Percentiles rank a stretch among this genome's conserved stretches.
Conservation (phyloP, 768 basidiomycete species). For the Naganishia kalamii region DNA sequence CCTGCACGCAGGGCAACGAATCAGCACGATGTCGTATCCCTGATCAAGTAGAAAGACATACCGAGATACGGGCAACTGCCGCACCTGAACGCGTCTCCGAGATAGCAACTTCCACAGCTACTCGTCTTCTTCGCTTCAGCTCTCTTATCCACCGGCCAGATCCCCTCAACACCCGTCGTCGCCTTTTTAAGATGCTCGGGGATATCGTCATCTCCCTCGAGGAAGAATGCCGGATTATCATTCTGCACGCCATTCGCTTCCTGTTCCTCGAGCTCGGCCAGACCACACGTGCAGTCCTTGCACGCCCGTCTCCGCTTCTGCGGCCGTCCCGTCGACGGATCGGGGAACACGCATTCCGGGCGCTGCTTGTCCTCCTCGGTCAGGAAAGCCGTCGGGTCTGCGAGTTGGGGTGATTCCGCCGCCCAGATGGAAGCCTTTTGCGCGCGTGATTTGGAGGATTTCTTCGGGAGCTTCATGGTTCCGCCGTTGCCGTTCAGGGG, state of each 20-base stretch:
- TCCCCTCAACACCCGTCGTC: constrained; percentile 41
- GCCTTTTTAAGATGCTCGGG: constrained; percentile 38
- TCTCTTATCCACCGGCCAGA: constrained; percentile 45
- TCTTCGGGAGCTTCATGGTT: constrained; percentile 34
- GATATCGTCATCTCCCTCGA: constrained; percentile 57
- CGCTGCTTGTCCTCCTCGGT: constrained; percentile 74
- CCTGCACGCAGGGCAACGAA: constrained; percentile 52
- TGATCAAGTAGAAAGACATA: constrained; percentile 50
- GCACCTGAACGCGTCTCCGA: constrained; percentile 97
- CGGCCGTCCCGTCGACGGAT: constrained; percentile 31
- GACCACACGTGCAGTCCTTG: constrained; percentile 93
- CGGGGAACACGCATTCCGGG: constrained; percentile 59
- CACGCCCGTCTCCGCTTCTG: constrained; percentile 58
- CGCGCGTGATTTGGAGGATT: constrained; percentile 53
- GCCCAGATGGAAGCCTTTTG: constrained; percentile 88
- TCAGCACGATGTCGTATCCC: not conserved
- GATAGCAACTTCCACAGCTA: constrained; percentile 93
- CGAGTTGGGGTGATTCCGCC: constrained; percentile 62
- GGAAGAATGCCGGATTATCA: constrained; percentile 39
- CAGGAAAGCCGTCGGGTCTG: constrained; percentile 66
- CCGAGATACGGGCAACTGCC: constrained; percentile 92
- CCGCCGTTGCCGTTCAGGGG: constrained; percentile 13
- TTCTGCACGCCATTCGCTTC: constrained; percentile 51
- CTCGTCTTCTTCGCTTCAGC: constrained; percentile 57
- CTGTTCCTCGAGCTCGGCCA: constrained; percentile 85